A percentile compares a stretch with the other conserved stretches of the same genome.
Conservation (phyloP, 441 rosid species). For the Corymbia citriodora region DNA sequence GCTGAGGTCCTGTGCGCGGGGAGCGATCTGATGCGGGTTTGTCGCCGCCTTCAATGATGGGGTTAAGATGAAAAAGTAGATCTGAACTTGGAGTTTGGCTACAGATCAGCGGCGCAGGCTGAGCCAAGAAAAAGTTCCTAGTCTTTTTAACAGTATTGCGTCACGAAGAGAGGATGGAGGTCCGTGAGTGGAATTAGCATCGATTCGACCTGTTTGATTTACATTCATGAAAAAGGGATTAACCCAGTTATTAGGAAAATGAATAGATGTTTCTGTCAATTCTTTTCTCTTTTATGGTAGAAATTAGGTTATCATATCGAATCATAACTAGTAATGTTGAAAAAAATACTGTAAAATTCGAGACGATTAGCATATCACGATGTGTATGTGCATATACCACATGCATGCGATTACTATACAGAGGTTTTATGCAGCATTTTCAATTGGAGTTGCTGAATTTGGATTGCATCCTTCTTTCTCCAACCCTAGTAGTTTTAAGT, state of each 20-base stretch:
- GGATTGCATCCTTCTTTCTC: background rate
- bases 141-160: background rate
- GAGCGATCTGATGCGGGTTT: background rate
- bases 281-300: background rate
- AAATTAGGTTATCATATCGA: background rate
- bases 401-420: background rate
- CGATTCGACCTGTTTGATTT: background rate
- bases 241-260: background rate
- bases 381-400: background rate
- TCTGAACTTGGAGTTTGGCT: background rate
- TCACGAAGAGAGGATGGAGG: background rate
- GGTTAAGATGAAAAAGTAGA: background rate
- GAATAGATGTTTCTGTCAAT: background rate
- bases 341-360: background rate
- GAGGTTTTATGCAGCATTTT: background rate
- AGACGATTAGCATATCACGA: background rate
- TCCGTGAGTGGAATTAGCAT: background rate
- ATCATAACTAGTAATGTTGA: fast-evolving
- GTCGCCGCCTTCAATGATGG: background rate
- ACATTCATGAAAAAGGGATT: background rate
- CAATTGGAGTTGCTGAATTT: background rate
- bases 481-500: background rate
- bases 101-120: background rate
- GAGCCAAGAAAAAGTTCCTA: background rate
- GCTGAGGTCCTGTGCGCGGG: background rate